Conservation (phyloP, 345 rosid genomes). For the Acer yangbiense region DNA sequence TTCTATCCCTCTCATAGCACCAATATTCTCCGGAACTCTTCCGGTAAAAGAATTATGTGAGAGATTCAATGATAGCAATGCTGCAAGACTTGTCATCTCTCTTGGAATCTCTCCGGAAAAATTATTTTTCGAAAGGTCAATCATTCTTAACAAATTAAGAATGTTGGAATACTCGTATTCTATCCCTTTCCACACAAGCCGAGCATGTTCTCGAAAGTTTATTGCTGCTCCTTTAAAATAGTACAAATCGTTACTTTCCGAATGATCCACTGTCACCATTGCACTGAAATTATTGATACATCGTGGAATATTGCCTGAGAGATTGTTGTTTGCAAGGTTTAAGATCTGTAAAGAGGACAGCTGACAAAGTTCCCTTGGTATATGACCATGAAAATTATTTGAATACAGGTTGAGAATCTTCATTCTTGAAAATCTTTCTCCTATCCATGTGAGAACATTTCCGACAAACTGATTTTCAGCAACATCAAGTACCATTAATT, state of each 20-base stretch:
- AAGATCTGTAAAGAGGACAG: too few species aligned
- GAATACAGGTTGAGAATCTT: too few species aligned
- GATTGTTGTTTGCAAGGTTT: neutral
- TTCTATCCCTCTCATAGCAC: neutral
- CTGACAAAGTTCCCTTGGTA: too few species aligned
- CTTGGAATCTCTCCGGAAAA: neutral
- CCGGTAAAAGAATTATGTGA: neutral
- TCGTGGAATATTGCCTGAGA: conserved; percentile 11
- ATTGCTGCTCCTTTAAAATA: neutral
- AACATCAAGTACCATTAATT: too few species aligned
- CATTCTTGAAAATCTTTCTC: too few species aligned
- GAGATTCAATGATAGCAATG: neutral
- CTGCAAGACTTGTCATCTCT: neutral
- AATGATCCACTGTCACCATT: conserved; percentile 2
- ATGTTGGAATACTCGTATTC: conserved; percentile 22
- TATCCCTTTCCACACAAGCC: conserved; percentile 28
- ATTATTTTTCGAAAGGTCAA: conserved; percentile 23
- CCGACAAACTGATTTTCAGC: too few species aligned
- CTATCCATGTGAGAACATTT: too few species aligned
- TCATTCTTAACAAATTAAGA: conserved; percentile 16
- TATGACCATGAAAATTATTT: too few species aligned
- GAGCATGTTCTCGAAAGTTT: conserved; percentile 3
- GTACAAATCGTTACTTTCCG: neutral
- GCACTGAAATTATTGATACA: conserved; percentile 22
- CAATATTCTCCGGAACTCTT: neutral